phyloP scores from a whole-genome alignment of 2,329 filamentous ascomycete species.

The Epichloe sylvatica region DNA sequence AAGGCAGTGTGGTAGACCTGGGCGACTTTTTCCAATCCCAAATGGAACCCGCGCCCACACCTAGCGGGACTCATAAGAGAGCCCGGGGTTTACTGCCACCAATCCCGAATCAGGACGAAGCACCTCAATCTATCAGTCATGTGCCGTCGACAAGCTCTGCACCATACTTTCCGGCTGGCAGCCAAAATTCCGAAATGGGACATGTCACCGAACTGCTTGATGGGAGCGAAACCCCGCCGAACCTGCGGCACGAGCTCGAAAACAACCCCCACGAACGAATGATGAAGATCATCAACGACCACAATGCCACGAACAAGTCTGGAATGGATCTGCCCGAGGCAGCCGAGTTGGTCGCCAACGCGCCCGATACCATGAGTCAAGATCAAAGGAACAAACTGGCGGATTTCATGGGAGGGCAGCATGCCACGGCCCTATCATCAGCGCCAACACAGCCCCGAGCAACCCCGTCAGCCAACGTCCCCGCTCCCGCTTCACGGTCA shows the following conservation, averaged over 20 bases:
- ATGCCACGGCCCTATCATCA: constrained; percentile 10
- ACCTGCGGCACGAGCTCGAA: constrained; percentile 41
- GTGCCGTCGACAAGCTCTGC: constrained; percentile 17
- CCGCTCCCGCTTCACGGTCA: constrained; percentile 1
- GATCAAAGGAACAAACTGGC: constrained; percentile 47
- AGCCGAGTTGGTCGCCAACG: constrained; percentile 36
- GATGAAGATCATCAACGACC: constrained; percentile 52
- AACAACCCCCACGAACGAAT: constrained; percentile 46
- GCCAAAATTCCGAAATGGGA: constrained; percentile 32
- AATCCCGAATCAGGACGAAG: constrained; percentile 28
- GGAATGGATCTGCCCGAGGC: constrained; percentile 40
- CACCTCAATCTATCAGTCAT: constrained; percentile 14
- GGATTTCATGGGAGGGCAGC: constrained; percentile 42
- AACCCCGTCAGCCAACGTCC: constrained; percentile 13
- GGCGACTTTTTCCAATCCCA: constrained; percentile 43
- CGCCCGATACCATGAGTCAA: constrained; percentile 38
- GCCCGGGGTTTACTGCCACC: constrained; percentile 40
- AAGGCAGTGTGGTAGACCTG: constrained; percentile 47
- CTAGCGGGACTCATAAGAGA: constrained; percentile 34
- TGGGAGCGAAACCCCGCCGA: constrained; percentile 34
- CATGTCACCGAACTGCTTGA: constrained; percentile 50
- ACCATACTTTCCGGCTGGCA: constrained; percentile 12
- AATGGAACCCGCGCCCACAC: constrained; percentile 22
- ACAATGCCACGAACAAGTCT: constrained; percentile 39
- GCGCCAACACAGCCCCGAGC: constrained; percentile 12